Percentiles rank a stretch among this genome's conserved stretches.
phyloP scores from a whole-genome alignment of 139 green algal species.

The Micromonas pusilla region DNA sequence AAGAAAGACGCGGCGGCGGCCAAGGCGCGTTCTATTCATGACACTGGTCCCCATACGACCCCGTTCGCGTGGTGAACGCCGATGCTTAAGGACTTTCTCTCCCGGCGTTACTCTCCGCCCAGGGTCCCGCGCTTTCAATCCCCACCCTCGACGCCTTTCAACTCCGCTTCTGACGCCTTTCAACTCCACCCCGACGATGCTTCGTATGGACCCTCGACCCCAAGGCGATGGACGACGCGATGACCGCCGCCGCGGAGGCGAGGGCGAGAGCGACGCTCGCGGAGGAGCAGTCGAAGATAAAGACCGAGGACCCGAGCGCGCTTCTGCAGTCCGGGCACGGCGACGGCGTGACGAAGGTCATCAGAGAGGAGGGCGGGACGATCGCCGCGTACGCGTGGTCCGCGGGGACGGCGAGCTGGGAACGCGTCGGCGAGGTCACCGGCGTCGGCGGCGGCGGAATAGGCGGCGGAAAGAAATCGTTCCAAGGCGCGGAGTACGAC shows the following conservation, averaged over 20 bases:
- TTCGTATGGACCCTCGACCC: too few species aligned
- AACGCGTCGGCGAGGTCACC: neutral
- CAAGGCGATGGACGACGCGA: neutral
- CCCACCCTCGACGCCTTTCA: too few species aligned
- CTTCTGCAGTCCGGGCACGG: neutral
- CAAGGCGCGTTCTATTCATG: too few species aligned
- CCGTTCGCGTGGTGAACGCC: too few species aligned
- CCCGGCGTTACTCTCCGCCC: too few species aligned
- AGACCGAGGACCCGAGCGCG: neutral
- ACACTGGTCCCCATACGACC: too few species aligned
- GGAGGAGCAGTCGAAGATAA: neutral
- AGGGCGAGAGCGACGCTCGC: neutral
- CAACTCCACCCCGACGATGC: too few species aligned
- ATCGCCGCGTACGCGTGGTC: neutral
- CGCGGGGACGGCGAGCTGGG: neutral
- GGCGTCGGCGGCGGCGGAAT: neutral
- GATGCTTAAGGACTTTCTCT: too few species aligned
- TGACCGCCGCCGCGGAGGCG: neutral
- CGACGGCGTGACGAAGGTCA: neutral
- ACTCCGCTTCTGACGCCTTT: too few species aligned
- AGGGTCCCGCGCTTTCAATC: too few species aligned
- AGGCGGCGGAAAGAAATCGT: neutral
- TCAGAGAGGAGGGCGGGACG: neutral
- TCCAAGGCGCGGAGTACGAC: neutral
- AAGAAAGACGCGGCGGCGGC: neutral